Conservation (phyloP, 192 early-diverging fungal genomes). For the Coemansia sp. region DNA sequence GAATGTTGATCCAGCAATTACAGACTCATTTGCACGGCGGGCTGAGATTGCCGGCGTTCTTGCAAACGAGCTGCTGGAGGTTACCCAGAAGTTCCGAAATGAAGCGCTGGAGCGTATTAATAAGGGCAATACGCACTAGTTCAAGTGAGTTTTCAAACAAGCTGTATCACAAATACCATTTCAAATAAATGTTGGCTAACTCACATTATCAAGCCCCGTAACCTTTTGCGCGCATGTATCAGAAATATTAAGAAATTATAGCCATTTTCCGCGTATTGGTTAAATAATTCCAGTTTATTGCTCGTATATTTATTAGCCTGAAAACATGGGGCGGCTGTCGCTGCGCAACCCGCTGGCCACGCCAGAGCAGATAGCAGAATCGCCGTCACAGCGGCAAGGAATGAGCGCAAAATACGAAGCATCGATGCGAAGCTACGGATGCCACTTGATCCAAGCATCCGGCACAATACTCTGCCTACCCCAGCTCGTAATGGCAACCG, state of each 20-base stretch:
- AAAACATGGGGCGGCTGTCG: conserved; percentile 59
- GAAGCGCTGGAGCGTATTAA: neutral
- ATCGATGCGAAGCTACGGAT: conserved; percentile 73
- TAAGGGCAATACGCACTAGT: neutral
- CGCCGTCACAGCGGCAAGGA: conserved; percentile 65
- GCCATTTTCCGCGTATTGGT: too few species aligned
- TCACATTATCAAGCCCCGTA: too few species aligned
- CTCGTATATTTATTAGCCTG: too few species aligned
- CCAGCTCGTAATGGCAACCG: conserved; percentile 93
- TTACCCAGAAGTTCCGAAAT: neutral
- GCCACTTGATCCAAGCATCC: conserved; percentile 79
- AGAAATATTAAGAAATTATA: too few species aligned
- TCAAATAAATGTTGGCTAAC: too few species aligned
- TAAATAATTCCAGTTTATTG: too few species aligned
- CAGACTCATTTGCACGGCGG: neutral
- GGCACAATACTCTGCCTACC: conserved; percentile 80
- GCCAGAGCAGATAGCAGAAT: conserved; percentile 63
- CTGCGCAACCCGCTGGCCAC: conserved; percentile 78
- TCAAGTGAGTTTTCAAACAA: too few species aligned
- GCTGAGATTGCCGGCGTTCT: neutral
- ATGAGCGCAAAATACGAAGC: conserved; percentile 67
- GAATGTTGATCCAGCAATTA: neutral
- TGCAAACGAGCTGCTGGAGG: neutral
- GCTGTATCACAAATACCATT: too few species aligned
- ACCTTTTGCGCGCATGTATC: too few species aligned